Base-by-base conservation (phyloP, 495 filamentous ascomycete species). In the Penicillium nucicola region DNA sequence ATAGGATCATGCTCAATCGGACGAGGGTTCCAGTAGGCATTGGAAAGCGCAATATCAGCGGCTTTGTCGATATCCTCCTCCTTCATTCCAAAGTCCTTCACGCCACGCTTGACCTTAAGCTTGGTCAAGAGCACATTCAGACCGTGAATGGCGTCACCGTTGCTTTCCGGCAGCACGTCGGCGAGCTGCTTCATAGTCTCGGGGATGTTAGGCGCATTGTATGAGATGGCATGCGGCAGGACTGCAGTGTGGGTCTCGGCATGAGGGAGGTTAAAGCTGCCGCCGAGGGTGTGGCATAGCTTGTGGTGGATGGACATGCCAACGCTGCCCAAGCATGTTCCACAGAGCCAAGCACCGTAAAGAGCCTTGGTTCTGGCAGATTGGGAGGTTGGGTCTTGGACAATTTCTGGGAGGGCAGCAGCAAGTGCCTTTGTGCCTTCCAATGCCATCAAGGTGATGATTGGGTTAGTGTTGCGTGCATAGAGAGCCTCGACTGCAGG, bases 291-390 rank as follows among this genome's bases (percentile, higher is more conserved):
- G 62, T 88, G 84, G 67, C 82, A 86, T 11, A 88, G 77, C 58
- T 88, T 88, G 62, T 87, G 84, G 60, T 88, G 84, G 14, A 88
- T 76, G 13, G 82, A 76, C 84, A 88, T 86, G 30, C 82, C 83
- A 8, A 86, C 83, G 56, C 74, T 78, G 14, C 84, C 83, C 1
- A 85, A 70, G 50, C 83, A 86, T 15, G 70, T 75, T 18, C 80
- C 81, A 56, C 84, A 86, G 3, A 86, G 79, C 82, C 82, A 86
- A 18, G 84, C 84, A 30, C 83, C 84, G 52, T 86, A 86, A 4
- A 83, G 75, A 1, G 83, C 84, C 1, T 66, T 56, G n/a, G 76
- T 73, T 2, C 84, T 78, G 2, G 81, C 83, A 3, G 68, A 68
- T 47, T 63, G 53, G 19, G 74, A 74, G 4, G 64, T 62, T 1